A percentile compares a stretch with the other conserved stretches of the same genome.
Conservation (phyloP, 495 filamentous ascomycete genomes). For the Penicillium psychrofluorescens region DNA sequence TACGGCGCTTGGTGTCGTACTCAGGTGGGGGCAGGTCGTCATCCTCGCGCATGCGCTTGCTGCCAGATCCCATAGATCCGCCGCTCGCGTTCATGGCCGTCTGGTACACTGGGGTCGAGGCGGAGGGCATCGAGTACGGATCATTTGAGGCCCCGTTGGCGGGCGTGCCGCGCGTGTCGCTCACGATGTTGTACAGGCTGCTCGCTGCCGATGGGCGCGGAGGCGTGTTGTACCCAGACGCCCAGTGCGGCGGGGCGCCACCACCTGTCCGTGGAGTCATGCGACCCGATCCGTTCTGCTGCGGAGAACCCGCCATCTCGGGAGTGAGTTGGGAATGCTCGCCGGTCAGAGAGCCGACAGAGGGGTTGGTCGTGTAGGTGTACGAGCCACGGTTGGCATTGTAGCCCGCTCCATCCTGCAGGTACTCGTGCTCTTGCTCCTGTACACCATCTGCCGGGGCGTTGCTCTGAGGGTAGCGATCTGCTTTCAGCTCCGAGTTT, state of each 20-base stretch:
- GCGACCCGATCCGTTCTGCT: slow-evolving; percentile 77
- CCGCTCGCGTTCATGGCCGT: slow-evolving; percentile 46
- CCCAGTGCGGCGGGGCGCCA: slow-evolving; percentile 64
- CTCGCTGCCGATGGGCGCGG: slow-evolving; percentile 66
- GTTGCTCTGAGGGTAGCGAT: slow-evolving; percentile 53
- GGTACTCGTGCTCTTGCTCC: slow-evolving; percentile 76
- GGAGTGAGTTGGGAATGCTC: slow-evolving; percentile 79
- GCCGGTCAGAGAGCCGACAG: slow-evolving; percentile 55
- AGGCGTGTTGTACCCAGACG: slow-evolving; percentile 71
- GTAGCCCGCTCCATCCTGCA: slow-evolving; percentile 61
- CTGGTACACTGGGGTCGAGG: slow-evolving; percentile 49
- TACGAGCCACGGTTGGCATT: slow-evolving; percentile 64
- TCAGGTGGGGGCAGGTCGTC: slow-evolving; percentile 62
- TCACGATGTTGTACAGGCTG: slow-evolving; percentile 86
- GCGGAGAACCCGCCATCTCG: slow-evolving; percentile 84
- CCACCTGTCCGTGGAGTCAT: slow-evolving; percentile 76
- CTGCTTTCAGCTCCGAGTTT: slow-evolving; percentile 58
- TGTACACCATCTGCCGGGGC: slow-evolving; percentile 64
- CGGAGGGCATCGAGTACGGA: slow-evolving; percentile 50
- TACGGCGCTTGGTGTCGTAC: slow-evolving; percentile 73
- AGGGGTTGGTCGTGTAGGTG: slow-evolving; percentile 60
- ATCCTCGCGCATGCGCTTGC: slow-evolving; percentile 74
- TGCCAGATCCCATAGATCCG: slow-evolving; percentile 50
- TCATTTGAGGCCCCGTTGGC: slow-evolving; percentile 63
- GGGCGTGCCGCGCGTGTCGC: slow-evolving; percentile 64